Conservation (phyloP, 1,284 basidiomycete genomes). For the Papiliotrema laurentii region DNA sequence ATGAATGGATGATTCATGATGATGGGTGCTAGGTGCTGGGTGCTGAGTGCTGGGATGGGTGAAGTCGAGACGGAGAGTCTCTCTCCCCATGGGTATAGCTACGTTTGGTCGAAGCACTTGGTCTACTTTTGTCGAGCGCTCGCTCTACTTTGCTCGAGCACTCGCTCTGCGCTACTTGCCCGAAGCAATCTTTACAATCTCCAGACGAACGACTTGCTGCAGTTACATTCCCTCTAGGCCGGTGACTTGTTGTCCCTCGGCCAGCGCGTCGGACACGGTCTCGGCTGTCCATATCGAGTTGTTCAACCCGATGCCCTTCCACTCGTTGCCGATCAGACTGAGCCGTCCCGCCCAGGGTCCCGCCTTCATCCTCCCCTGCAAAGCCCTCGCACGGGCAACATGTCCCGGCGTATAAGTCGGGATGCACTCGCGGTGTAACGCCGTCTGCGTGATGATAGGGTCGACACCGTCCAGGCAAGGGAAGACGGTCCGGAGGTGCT, state of each 20-base stretch:
- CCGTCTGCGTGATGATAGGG: slow-evolving; percentile 54
- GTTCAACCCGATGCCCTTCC: slow-evolving; percentile 82
- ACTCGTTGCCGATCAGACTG: slow-evolving; percentile 77
- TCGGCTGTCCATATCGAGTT: slow-evolving; percentile 78
- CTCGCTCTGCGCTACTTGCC: too few species aligned
- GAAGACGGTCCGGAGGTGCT: slow-evolving; percentile 54
- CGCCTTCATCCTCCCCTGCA: slow-evolving; percentile 53
- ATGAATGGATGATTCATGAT: too few species aligned
- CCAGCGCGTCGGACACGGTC: slow-evolving; percentile 33
- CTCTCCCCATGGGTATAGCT: too few species aligned
- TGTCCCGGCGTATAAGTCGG: slow-evolving; percentile 77
- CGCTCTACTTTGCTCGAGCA: too few species aligned
- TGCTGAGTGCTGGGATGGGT: too few species aligned
- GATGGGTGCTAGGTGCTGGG: too few species aligned
- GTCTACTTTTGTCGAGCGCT: too few species aligned
- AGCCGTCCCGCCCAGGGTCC: slow-evolving; percentile 59
- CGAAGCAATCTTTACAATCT: too few species aligned
- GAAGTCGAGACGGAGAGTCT: too few species aligned
- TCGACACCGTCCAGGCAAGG: slow-evolving; percentile 43
- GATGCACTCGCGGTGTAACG: slow-evolving; percentile 68
- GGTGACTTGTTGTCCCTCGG: slow-evolving; percentile 21
- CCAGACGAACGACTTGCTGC: too few species aligned
- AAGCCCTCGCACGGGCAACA: slow-evolving; percentile 60
- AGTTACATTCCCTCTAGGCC: slow-evolving; percentile 45
- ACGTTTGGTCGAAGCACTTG: too few species aligned